Evolutionary conservation across 2,329 filamentous ascomycete genomes (phyloP), one percentile per base, ranked within the genome.

Genomic region (Scedosporium minutisporum): DNA sequence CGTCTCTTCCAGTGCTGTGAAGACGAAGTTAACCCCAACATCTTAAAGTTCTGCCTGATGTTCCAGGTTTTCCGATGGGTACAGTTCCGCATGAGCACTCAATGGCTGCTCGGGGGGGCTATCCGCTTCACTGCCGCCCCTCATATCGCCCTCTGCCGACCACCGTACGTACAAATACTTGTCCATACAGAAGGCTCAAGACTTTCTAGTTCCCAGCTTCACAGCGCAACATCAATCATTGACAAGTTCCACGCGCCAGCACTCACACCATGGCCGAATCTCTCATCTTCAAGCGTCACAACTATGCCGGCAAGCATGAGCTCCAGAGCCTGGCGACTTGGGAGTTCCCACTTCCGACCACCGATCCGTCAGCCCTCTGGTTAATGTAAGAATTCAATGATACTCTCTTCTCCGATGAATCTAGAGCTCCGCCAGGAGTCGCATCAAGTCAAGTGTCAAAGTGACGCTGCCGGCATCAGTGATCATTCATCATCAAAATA

Each of bases 391-490:
- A 6, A 23, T 48, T 38, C 33, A 14, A 4, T 10, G 3, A 2
- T 12, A 9, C 33, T 38, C 33, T 14, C 10, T 10, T 33, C 7
- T 27, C 5, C 5, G 5, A 38, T 4, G 33, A 38, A 14, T 4
- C 33, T 10, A 1, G 2, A 4, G 33, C 33, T 38, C 3, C 33
- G 3, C 12, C 33, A 12, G 9, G 33, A 38, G 33, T 14, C 33
- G 33, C 33, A 14, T 3, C 10, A 12, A 3, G 33, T 38, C 33
- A 1, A 14, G 10, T 14, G 33, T 57, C 23, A n/a, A 25, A n/a
- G 23, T 67, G 66, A 60, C 69, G 69, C 38, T 87, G 86, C 6
- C 6, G 9, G 7, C 29, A 33, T 9, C 29, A 33, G 9, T 9
- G 6, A 33, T 9, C 1, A 9, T 9, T 9, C 29, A 9, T 9